These are phyloP conservation scores for Fusarium sp. DNA, from an alignment of 2,329 filamentous ascomycete genomes.

Conservation along the genomic window DNA sequence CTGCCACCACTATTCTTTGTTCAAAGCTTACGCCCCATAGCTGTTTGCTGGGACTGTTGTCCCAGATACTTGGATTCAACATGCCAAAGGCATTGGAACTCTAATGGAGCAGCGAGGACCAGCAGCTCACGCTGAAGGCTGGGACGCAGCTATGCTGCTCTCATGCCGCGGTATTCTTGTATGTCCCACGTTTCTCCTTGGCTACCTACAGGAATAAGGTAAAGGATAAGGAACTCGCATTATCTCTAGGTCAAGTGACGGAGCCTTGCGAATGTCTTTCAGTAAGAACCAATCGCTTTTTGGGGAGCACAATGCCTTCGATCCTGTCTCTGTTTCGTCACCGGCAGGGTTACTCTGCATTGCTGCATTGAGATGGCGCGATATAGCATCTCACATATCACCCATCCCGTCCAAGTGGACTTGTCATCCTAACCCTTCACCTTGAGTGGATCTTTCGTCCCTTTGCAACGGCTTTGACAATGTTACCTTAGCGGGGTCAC, in stretches of 20 bases:
- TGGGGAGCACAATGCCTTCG: not conserved
- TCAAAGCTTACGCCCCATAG: constrained; percentile 39
- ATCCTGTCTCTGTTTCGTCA: constrained; percentile 24
- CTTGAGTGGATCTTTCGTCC: constrained; percentile 33
- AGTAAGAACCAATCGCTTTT: constrained; percentile 1
- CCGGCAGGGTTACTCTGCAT: constrained; percentile 37
- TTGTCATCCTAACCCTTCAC: constrained; percentile 23
- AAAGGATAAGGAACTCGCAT: constrained; percentile 20
- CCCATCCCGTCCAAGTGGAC: constrained; percentile 36
- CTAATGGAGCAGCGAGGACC: constrained; percentile 53
- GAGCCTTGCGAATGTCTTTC: not conserved
- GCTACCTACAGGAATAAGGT: not conserved
- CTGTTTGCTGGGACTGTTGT: constrained; percentile 53
- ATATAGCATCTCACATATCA: constrained; percentile 43
- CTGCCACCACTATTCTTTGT: not conserved
- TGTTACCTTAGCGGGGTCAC: constrained; percentile 33
- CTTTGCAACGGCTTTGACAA: constrained; percentile 30
- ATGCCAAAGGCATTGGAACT: constrained; percentile 51
- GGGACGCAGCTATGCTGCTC: constrained; percentile 51
- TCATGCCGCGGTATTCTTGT: constrained; percentile 51
- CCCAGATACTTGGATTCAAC: constrained; percentile 52
- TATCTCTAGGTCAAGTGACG: constrained; percentile 27
- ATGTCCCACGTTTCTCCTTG: constrained; percentile 28
- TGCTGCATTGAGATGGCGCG: constrained; percentile 39
- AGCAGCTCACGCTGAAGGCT: constrained; percentile 46